phyloP scores from a whole-genome alignment of 2,329 filamentous ascomycete species.

The Paradendryphiella salina region DNA sequence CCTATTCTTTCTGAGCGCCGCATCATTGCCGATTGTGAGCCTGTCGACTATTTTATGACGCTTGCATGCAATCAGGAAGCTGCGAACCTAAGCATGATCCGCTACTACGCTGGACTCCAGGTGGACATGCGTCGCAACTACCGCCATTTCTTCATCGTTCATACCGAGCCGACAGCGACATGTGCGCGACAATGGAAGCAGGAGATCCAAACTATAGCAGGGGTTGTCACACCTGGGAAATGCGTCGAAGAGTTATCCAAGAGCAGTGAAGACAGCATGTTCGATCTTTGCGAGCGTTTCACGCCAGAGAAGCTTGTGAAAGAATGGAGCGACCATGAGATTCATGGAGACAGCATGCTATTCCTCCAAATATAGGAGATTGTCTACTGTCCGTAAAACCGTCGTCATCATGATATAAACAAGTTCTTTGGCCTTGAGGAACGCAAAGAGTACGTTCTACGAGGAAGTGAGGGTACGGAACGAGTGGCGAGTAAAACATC shows the following conservation, averaged over 20 bases:
- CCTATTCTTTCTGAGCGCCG: slow-evolving; percentile 38
- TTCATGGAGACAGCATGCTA: too few relatives aligned
- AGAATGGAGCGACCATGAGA: too few relatives aligned
- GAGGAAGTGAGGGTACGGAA: too few relatives aligned
- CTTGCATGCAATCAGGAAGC: slow-evolving; percentile 23
- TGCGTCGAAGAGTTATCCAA: slow-evolving; percentile 32
- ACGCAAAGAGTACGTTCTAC: too few relatives aligned
- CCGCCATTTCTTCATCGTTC: slow-evolving; percentile 40
- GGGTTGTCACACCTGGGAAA: slow-evolving; percentile 35
- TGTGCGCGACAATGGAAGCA: slow-evolving; percentile 29
- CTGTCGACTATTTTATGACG: slow-evolving; percentile 33
- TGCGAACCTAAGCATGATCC: slow-evolving; percentile 33
- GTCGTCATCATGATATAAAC: too few relatives aligned
- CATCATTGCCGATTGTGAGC: slow-evolving; percentile 20
- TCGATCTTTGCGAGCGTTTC: slow-evolving; percentile 38
- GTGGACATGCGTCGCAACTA: slow-evolving; percentile 31
- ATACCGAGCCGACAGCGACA: slow-evolving; percentile 27
- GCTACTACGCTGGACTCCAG: slow-evolving; percentile 31
- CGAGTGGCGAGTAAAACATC: too few relatives aligned
- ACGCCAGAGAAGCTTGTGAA: slow-evolving; percentile 9
- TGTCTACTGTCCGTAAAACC: too few relatives aligned
- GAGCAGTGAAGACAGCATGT: slow-evolving; percentile 21
- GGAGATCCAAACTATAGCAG: slow-evolving; percentile 29
- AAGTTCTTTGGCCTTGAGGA: too few relatives aligned
- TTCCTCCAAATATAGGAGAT: too few relatives aligned